Percentiles rank a stretch among this genome's conserved stretches.
These are phyloP conservation scores for Erysimum cheiranthoides DNA, from an alignment of 345 rosid species.

Conservation along the genomic window DNA sequence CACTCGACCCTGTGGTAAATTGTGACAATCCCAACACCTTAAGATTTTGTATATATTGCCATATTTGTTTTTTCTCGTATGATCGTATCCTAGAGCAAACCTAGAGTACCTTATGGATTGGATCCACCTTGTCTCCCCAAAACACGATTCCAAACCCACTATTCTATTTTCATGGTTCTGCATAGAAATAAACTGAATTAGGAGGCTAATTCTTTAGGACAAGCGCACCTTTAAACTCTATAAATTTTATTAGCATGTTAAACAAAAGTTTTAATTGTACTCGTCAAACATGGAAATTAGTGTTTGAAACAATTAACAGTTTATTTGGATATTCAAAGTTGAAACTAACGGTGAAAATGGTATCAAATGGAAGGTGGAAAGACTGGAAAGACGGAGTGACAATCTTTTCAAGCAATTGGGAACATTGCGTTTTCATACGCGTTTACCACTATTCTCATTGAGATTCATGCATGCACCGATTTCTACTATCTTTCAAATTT, in stretches of 20 bases:
- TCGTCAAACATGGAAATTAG: not conserved
- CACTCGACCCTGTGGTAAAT: too few relatives aligned
- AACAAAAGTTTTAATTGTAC: too few relatives aligned
- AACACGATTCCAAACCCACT: not conserved
- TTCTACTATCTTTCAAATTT: not conserved
- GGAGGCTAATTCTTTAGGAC: not conserved
- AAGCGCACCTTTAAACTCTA: not conserved
- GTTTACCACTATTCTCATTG: slow-evolving; percentile 71
- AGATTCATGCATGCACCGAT: slow-evolving; percentile 68
- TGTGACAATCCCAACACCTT: too few relatives aligned
- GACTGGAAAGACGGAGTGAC: slow-evolving; percentile 66
- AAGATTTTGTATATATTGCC: too few relatives aligned
- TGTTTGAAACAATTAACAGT: not conserved
- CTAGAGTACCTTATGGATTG: too few relatives aligned
- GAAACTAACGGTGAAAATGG: slow-evolving; percentile 23
- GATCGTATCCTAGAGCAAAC: too few relatives aligned
- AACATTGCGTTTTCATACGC: slow-evolving; percentile 89
- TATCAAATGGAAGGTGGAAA: slow-evolving; percentile 45
- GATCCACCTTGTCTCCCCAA: too few relatives aligned
- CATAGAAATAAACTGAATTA: slow-evolving; percentile 4
- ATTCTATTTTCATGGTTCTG: not conserved
- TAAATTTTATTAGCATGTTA: too few relatives aligned
- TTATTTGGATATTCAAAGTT: slow-evolving; percentile 7
- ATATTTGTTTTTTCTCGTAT: too few relatives aligned
- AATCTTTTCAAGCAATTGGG: slow-evolving; percentile 73